Evolutionary conservation across 2,329 filamentous ascomycete genomes (phyloP).

Genomic region (Cladophialophora yegresii): DNA sequence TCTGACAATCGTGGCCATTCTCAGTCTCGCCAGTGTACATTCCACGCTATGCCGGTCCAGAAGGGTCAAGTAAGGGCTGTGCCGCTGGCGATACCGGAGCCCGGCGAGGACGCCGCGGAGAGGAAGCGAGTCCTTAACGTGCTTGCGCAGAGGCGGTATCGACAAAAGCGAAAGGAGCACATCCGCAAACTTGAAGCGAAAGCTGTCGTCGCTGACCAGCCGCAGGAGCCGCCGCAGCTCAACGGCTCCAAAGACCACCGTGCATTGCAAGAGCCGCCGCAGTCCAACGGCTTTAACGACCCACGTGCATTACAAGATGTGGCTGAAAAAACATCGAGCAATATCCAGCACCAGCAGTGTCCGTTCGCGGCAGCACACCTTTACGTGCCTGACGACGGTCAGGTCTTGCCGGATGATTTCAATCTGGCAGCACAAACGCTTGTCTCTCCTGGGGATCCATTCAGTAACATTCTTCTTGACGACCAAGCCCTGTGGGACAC

Average conservation of each 20-base stretch:
- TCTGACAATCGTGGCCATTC: neutral
- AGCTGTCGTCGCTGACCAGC: conserved; percentile 9
- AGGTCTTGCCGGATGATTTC: conserved; percentile 4
- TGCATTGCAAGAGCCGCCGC: neutral
- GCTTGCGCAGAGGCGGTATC: conserved; percentile 57
- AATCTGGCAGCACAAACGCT: neutral
- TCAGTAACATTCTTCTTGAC: neutral
- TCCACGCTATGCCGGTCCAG: conserved; percentile 1
- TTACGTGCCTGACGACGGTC: neutral
- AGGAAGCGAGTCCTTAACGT: conserved; percentile 58
- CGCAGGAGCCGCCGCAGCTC: neutral
- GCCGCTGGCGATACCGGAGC: conserved; percentile 50
- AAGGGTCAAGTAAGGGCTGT: conserved; percentile 22
- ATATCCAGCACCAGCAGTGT: neutral
- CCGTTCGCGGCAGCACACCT: neutral
- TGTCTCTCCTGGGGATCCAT: neutral
- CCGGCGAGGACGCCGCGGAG: conserved; percentile 56
- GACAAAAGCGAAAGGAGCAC: conserved; percentile 39
- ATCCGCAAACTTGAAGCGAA: conserved; percentile 38
- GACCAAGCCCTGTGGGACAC: conserved; percentile 20
- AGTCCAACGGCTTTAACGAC: neutral
- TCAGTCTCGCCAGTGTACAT: neutral
- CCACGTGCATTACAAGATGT: neutral
- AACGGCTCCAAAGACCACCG: neutral
- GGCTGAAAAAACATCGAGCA: neutral